phyloP scores from a whole-genome alignment of 2,329 filamentous ascomycete species.

The Penicillium sp. region DNA sequence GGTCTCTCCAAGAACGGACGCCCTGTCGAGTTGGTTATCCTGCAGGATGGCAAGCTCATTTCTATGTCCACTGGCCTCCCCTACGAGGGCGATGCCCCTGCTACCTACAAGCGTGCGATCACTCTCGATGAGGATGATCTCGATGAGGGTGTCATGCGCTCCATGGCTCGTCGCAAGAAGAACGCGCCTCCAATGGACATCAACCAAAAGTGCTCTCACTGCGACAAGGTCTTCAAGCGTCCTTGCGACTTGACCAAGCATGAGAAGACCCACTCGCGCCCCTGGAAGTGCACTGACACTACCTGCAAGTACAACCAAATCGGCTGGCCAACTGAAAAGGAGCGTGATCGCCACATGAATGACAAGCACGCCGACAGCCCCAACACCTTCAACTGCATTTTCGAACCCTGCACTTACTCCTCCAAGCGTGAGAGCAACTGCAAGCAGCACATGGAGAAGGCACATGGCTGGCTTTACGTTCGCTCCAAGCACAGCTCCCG shows the following conservation, averaged over 20 bases:
- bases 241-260: slow-evolving; percentile 98
- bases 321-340: slow-evolving; percentile 97
- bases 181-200: slow-evolving; percentile 85
- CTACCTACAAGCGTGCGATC: slow-evolving; percentile 59
- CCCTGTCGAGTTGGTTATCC: slow-evolving; percentile 79
- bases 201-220: slow-evolving; percentile 80
- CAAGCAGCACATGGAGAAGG: slow-evolving; percentile 99
- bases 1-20: slow-evolving; percentile 82
- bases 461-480: slow-evolving; percentile 87
- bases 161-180: slow-evolving; percentile 96
- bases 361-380: slow-evolving; percentile 89
- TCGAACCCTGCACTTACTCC: slow-evolving; percentile 84
- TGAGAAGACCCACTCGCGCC: slow-evolving; percentile 95
- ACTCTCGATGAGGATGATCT: slow-evolving; percentile 60
- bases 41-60: slow-evolving; percentile 75
- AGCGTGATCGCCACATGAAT: slow-evolving; percentile 93
- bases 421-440: slow-evolving; percentile 96
- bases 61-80: slow-evolving; percentile 75
- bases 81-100: slow-evolving; percentile 57
- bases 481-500: slow-evolving; percentile 92
- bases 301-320: slow-evolving; percentile 89
- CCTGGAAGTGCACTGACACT: slow-evolving; percentile 85
- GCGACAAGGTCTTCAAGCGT: slow-evolving; percentile 91
- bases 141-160: slow-evolving; percentile 83
- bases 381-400: slow-evolving; percentile 82